Evolutionary conservation across 108 stramenopile species (phyloP).

Genomic region (Fragilaria radians): DNA sequence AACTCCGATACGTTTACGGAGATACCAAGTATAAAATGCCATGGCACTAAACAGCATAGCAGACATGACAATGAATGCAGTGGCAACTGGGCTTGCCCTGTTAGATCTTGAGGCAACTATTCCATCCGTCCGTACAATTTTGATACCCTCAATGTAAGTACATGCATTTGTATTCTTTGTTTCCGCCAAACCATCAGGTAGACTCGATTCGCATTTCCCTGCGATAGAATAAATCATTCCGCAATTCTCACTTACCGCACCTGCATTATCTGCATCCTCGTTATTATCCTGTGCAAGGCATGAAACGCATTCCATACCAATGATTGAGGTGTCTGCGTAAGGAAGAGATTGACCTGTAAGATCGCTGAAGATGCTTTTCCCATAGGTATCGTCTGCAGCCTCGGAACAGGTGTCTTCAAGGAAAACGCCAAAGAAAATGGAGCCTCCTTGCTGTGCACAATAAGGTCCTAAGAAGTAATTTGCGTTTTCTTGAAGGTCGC

Average conservation of each 20-base stretch:
- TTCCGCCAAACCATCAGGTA: conserved; percentile 11
- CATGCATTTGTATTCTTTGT: conserved; percentile 59
- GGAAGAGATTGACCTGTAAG: conserved; percentile 45
- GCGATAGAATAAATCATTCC: conserved; percentile 48
- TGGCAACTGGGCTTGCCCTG: conserved; percentile 22
- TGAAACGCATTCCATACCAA: conserved; percentile 44
- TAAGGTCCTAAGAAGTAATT: conserved; percentile 54
- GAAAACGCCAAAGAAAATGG: conserved; percentile 47
- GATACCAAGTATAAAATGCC: conserved; percentile 41
- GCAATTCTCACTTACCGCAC: conserved; percentile 54
- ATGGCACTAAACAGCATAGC: conserved; percentile 30
- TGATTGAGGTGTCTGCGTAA: conserved; percentile 37
- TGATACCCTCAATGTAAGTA: conserved; percentile 77
- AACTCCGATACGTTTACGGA: conserved; percentile 19
- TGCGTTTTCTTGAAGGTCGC: conserved; percentile 9
- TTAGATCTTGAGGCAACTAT: conserved; percentile 5
- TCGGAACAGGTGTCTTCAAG: conserved; percentile 55
- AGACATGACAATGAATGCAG: conserved; percentile 48
- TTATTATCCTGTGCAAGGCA: conserved; percentile 22
- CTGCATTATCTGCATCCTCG: conserved; percentile 37
- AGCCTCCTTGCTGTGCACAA: conserved; percentile 50
- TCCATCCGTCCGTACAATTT: conserved; percentile 40
- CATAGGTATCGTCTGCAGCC: conserved; percentile 36
- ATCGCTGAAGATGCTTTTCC: conserved; percentile 24
- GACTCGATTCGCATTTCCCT: conserved; percentile 73